phyloP scores from a whole-genome alignment of 805 yeast genomes.

The Hanseniaspora osmophila region DNA sequence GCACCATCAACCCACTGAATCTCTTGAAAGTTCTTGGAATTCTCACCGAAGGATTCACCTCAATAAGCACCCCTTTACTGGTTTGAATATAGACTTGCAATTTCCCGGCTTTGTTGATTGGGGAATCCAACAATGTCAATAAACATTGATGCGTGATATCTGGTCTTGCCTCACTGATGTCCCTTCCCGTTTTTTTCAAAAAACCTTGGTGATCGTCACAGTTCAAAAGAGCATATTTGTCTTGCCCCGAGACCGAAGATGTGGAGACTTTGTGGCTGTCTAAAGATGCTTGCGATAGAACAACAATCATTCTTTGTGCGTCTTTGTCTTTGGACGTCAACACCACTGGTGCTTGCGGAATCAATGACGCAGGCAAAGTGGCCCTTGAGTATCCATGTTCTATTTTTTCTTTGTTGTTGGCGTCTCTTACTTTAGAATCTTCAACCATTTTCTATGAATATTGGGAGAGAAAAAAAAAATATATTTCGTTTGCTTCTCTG shows the following conservation, averaged over 20 bases:
- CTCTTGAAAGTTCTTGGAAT: slow-evolving; percentile 97
- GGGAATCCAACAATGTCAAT: slow-evolving; percentile 87
- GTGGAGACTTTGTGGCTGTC: slow-evolving; percentile 86
- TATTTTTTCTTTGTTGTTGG: slow-evolving; percentile 23
- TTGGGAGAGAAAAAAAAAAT: too few species aligned
- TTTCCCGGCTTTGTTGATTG: slow-evolving; percentile 93
- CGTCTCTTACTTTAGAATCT: slow-evolving; percentile 35
- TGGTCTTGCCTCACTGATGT: slow-evolving; percentile 96
- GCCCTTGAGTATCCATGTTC: slow-evolving; percentile 11
- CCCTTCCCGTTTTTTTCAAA: slow-evolving; percentile 89
- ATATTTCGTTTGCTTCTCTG: too few species aligned
- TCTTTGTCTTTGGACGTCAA: slow-evolving; percentile 73
- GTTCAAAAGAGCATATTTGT: slow-evolving; percentile 82
- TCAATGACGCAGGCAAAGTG: slow-evolving; percentile 53
- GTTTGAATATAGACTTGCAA: slow-evolving; percentile 94
- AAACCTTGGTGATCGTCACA: slow-evolving; percentile 98
- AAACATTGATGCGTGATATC: slow-evolving; percentile 97
- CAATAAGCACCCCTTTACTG: slow-evolving; percentile 85
- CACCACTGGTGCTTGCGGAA: slow-evolving; percentile 76
- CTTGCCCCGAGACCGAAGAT: slow-evolving; percentile 58
- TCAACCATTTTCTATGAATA: slow-evolving; percentile 28
- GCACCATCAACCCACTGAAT: slow-evolving; percentile 96
- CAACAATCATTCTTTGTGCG: slow-evolving; percentile 81
- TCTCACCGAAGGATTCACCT: slow-evolving; percentile 90
- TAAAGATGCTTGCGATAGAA: slow-evolving; percentile 87